Evolutionary conservation across 129 eudicot species (phyloP), one percentile per base, ranked within the genome.

Genomic region (Pulicaria dysenterica): DNA sequence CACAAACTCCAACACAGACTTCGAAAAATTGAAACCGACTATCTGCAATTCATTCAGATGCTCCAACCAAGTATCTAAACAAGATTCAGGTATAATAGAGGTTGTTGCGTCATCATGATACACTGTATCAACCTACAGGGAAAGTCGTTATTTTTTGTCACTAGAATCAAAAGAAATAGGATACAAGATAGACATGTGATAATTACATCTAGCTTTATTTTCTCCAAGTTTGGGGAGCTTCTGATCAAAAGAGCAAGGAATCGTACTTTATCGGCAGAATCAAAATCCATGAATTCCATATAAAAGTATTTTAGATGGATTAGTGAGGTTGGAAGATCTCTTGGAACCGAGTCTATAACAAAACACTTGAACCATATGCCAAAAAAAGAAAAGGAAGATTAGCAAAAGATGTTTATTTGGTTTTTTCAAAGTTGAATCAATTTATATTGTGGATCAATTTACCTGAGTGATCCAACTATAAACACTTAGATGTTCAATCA

Each of bases 31-130:
- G 0, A 74, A 51, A 53, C 8, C 4, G 50, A 0, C 6, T 39
- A 74, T 74, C 72, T 49, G 41, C 15, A 63, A 42, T 17, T 62
- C 54, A 37, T 44, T 40, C 39, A 74, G 44, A 39, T 74, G 61
- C 57, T 63, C 42, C 53, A 63, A 53, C 64, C 44, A 34, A 34
- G 47, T 41, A 17, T 74, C 56, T 5, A 45, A 74, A 49, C 58
- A 51, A 14, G 19, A 51, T 0, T 19, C 37, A 2, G 19, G 19
- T 17, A n/a, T n/a, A n/a, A n/a, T n/a, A n/a, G n/a, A n/a, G n/a
- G n/a, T n/a, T n/a, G n/a, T n/a, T n/a, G n/a, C n/a, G n/a, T n/a
- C n/a, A n/a, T n/a, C n/a, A n/a, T n/a, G n/a, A n/a, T n/a, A n/a
- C n/a, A n/a, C n/a, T n/a, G n/a, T 24, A 19, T 13, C 11, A 56